Conservation (phyloP, 2,329 filamentous ascomycete species). For the Botrytis fragariae region DNA sequence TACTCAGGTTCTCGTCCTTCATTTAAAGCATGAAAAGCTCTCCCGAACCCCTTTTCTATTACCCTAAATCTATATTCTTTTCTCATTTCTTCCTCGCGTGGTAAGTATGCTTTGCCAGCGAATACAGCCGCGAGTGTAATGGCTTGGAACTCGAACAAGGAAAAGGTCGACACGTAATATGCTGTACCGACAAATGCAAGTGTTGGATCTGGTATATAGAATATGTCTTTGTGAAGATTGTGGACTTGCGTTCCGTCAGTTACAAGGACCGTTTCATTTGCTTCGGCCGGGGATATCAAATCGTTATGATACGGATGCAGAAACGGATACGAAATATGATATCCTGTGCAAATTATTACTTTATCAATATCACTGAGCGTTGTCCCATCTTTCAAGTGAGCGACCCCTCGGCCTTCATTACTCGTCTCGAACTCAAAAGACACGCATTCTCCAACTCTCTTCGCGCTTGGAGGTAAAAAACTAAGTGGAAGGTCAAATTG, state of each 20-base stretch:
- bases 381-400: constrained; percentile 53
- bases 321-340: constrained; percentile 66
- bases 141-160: constrained; percentile 51
- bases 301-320: constrained; percentile 48
- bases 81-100: constrained; percentile 26
- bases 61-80: constrained; percentile 17
- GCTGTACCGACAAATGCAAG: constrained; percentile 48
- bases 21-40: constrained; percentile 14
- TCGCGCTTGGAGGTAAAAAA: constrained; percentile 26
- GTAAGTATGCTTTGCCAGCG: constrained; percentile 41
- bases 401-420: constrained; percentile 47
- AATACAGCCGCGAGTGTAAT: constrained; percentile 46
- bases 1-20: constrained; percentile 6
- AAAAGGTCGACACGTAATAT: constrained; percentile 49
- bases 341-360: constrained; percentile 66
- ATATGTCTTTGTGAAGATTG: constrained; percentile 53
- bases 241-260: constrained; percentile 46
- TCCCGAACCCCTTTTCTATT: constrained; percentile 16
- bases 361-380: constrained; percentile 55
- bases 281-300: constrained; percentile 43
- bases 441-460: constrained; percentile 27
- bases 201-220: constrained; percentile 50
- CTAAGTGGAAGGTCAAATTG: constrained; percentile 29
- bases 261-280: constrained; percentile 54
- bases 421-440: constrained; percentile 25